phyloP scores from a whole-genome alignment of 2,329 filamentous ascomycete species.

The Tolypocladium ophioglossoides region DNA sequence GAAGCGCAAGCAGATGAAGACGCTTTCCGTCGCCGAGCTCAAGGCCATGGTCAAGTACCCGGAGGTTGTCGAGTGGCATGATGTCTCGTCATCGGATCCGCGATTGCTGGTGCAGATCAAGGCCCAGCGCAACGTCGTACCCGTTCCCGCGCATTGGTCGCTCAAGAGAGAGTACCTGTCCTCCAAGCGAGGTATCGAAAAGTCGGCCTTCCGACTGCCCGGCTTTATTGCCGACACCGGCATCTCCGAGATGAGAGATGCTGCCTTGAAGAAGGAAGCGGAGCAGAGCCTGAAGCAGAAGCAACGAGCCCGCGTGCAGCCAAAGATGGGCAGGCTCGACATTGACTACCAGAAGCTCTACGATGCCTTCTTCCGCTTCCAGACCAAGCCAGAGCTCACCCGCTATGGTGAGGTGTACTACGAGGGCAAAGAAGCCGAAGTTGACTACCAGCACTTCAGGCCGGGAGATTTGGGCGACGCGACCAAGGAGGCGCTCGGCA shows the following conservation, averaged over 20 bases:
- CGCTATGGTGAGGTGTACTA: constrained; percentile 99
- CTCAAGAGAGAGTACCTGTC: constrained; percentile 95
- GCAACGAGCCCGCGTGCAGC: constrained; percentile 84
- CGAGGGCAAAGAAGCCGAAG: constrained; percentile 96
- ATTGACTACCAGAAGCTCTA: constrained; percentile 98
- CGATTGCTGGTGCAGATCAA: constrained; percentile 89
- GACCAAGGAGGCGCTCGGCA: constrained; percentile 84
- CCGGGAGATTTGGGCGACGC: constrained; percentile 85
- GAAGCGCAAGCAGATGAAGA: constrained; percentile 83
- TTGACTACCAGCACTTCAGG: constrained; percentile 80
- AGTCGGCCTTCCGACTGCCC: constrained; percentile 81
- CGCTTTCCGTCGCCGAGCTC: constrained; percentile 87
- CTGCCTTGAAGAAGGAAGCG: constrained; percentile 89
- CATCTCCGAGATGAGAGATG: constrained; percentile 96
- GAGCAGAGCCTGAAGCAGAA: constrained; percentile 89
- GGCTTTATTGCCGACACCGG: constrained; percentile 97
- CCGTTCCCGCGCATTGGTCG: constrained; percentile 89
- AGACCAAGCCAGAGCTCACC: constrained; percentile 90
- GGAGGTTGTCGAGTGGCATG: constrained; percentile 95
- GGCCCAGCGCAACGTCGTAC: constrained; percentile 87
- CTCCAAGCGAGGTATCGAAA: constrained; percentile 93
- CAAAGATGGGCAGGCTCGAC: constrained; percentile 94
- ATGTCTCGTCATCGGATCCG: constrained; percentile 84
- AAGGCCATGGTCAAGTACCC: constrained; percentile 87
- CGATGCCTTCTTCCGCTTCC: constrained; percentile 95